These are phyloP conservation scores for Dimocarpus longan DNA, from an alignment of 345 rosid species.

Conservation along the genomic window DNA sequence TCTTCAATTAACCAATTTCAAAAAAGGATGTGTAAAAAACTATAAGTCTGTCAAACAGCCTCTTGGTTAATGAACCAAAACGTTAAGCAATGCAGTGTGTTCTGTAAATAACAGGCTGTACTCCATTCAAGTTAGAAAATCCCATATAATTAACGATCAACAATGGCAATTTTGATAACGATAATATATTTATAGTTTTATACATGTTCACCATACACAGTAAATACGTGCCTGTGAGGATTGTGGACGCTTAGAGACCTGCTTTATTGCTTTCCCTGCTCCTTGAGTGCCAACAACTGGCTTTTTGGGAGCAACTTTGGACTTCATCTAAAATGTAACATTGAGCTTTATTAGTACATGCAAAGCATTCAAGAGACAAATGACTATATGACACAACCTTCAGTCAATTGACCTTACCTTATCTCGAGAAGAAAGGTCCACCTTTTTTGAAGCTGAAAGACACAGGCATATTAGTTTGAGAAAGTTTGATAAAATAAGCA, in stretches of 20 bases:
- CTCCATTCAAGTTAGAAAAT: background rate
- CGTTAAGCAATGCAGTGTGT: background rate
- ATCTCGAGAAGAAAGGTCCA: slow-evolving; percentile 38
- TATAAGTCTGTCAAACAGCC: slow-evolving; percentile 2
- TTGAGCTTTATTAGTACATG: slow-evolving; percentile 21
- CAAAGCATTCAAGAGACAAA: slow-evolving; percentile 12
- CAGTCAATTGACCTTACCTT: slow-evolving; percentile 48
- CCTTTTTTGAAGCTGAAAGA: slow-evolving; percentile 50
- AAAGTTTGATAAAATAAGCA: background rate
- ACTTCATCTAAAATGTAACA: slow-evolving; percentile 43
- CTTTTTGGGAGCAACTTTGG: slow-evolving; percentile 49
- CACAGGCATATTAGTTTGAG: slow-evolving; percentile 10
- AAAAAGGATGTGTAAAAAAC: background rate
- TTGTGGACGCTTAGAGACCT: slow-evolving; percentile 44
- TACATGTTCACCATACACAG: background rate
- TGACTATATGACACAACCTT: slow-evolving; percentile 18
- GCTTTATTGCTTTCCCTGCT: slow-evolving; percentile 47
- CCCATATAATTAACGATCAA: background rate
- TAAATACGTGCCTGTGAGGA: slow-evolving; percentile 42
- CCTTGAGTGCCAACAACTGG: slow-evolving; percentile 47
- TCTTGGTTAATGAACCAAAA: background rate
- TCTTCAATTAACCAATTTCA: background rate
- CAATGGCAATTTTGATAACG: slow-evolving; percentile 20
- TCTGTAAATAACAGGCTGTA: background rate
- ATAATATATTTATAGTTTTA: background rate